Evolutionary conservation across 257 asterid genomes (phyloP).

Genomic region (Jacaranda mimosifolia): DNA sequence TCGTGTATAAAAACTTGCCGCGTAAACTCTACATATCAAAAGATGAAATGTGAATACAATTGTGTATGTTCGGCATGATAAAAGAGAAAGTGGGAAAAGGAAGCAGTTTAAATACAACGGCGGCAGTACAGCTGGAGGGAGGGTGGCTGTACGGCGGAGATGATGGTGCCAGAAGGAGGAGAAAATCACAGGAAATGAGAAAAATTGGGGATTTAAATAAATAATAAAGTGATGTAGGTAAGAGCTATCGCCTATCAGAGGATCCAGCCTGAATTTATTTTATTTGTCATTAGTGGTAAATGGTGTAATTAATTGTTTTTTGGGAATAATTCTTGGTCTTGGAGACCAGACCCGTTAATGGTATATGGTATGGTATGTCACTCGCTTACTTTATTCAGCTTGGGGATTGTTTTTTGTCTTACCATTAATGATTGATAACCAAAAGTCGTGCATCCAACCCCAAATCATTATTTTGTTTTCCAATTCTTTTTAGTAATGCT

Average conservation of each 20-base stretch:
- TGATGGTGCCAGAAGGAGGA: slow-evolving; percentile 27
- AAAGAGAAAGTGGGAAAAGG: background rate
- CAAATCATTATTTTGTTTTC: too few species aligned
- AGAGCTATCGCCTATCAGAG: too few species aligned
- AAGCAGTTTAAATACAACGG: background rate
- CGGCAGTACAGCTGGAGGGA: slow-evolving; percentile 27
- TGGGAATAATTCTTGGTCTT: slow-evolving; percentile 24
- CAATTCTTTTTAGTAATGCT: background rate
- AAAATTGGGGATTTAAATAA: background rate
- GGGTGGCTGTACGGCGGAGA: slow-evolving; percentile 34
- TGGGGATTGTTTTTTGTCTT: background rate
- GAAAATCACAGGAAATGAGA: slow-evolving; percentile 16
- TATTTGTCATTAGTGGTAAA: background rate
- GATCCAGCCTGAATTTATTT: background rate
- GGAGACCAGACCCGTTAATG: background rate
- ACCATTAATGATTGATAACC: background rate
- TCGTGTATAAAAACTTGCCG: slow-evolving; percentile 19
- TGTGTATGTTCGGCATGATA: slow-evolving; percentile 1
- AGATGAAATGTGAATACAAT: slow-evolving; percentile 24
- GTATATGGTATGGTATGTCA: background rate
- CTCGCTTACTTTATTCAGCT: background rate
- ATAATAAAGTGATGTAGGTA: background rate
- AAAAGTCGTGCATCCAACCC: background rate
- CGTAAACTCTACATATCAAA: slow-evolving; percentile 14
- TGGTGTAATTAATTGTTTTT: slow-evolving; percentile 7